Evolutionary conservation across 2,329 filamentous ascomycete species (phyloP), one percentile per base, ranked within the genome.

Genomic region (Colletotrichum sp.): DNA sequence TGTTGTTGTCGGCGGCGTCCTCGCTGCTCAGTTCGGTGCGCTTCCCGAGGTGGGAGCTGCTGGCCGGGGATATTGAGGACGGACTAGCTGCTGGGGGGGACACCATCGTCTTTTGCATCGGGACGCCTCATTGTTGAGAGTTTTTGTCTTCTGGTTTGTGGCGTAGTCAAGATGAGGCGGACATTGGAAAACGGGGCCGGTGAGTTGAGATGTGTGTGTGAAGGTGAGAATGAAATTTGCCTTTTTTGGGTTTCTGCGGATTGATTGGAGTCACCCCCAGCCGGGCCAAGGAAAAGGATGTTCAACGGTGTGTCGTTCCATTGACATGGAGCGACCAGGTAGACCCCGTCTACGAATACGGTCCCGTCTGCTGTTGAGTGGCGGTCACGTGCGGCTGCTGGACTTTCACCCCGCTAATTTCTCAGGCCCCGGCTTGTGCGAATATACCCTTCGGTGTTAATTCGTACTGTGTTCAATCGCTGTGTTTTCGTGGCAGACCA

Each of bases 41-140:
- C 59, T 76, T 74, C 18, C 74, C 74, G 70, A 74, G 74, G 28
- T 74, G 70, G 48, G 74, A 74, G 74, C 74, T 76, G 70, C 74
- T 74, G 65, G 74, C 59, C 70, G 74, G 74, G 12, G 74, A 76
- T 68, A 65, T 69, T 16, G 70, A 69, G 44, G 70, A 73, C 44
- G 74, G 74, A 76, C 74, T 76, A 76, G 74, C 70, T 73, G 70
- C 74, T 60, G 74, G 18, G 74, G 73, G 64, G 44, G 74, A 74
- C 70, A 76, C 74, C 74, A 76, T 76, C 44, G 34, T 69, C 70
- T 74, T 57, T 69, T 74, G 57, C 74, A 69, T 74, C 65, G 48
- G 39, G 74, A 69, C 64, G 74, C 70, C 74, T 68, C 74, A 76
- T 76, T 39, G 57, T 76, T 59, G 60, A 36, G 68, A n/a, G 48